Evolutionary conservation across 208 protist genomes (phyloP).

Genomic region (Spironucleus salmonicida): DNA sequence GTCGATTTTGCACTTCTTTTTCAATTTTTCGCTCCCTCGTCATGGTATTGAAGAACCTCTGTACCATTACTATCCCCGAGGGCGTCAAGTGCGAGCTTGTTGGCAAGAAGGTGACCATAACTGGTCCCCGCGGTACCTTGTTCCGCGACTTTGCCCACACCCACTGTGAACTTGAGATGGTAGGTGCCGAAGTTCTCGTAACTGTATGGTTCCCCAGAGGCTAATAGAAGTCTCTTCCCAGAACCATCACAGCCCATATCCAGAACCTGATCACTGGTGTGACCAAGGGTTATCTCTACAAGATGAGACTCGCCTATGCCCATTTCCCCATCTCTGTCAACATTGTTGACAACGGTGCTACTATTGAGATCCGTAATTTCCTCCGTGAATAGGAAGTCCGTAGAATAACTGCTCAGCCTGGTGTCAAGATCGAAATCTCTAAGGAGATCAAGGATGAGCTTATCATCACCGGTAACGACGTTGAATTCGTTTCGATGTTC

Average conservation of each 20-base stretch:
- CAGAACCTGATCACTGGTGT: constrained; percentile 96
- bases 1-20: no score
- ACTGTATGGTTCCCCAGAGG: constrained; percentile 79
- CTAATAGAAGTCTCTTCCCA: constrained; percentile 75
- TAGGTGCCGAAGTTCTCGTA: constrained; percentile 53
- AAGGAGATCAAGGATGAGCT: constrained; percentile 89
- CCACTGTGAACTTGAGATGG: constrained; percentile 64
- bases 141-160: constrained; percentile 69
- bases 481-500: constrained; percentile 64
- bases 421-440: constrained; percentile 63
- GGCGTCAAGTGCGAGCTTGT: constrained; percentile 59
- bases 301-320: constrained; percentile 91
- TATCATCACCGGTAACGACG: constrained; percentile 74
- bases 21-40: no score
- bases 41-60: neutral
- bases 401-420: constrained; percentile 60
- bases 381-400: constrained; percentile 85
- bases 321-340: constrained; percentile 96
- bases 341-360: constrained; percentile 58
- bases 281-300: constrained; percentile 92
- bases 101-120: constrained; percentile 67
- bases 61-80: constrained; percentile 20
- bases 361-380: constrained; percentile 95
- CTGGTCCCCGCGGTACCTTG: constrained; percentile 78
- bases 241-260: constrained; percentile 78